Evolutionary conservation across 441 rosid species (phyloP).

Genomic region (Pelargonium exstipulatum): DNA sequence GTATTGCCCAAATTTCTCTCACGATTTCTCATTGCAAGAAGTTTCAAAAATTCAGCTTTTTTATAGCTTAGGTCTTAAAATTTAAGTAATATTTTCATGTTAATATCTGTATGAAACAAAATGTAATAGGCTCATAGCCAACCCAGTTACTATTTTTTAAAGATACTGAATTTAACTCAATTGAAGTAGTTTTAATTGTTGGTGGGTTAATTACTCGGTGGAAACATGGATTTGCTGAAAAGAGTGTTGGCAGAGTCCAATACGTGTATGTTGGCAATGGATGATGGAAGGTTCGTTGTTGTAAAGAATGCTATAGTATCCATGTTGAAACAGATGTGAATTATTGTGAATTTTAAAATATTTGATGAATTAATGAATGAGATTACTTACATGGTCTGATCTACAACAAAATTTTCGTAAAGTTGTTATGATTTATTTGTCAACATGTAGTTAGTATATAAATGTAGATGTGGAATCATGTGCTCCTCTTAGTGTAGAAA

Average conservation of each 20-base stretch:
- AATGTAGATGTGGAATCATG: background rate
- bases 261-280: background rate
- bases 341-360: background rate
- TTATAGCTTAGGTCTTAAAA: background rate
- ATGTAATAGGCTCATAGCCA: too few relatives aligned
- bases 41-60: background rate
- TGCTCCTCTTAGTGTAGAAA: background rate
- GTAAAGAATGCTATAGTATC: background rate
- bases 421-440: too few relatives aligned
- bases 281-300: background rate
- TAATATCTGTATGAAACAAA: too few relatives aligned
- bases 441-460: background rate
- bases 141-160: too few relatives aligned
- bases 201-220: background rate
- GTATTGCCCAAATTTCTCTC: constrained; percentile 30
- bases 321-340: background rate
- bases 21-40: background rate
- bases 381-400: too few relatives aligned
- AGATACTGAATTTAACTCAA: too few relatives aligned
- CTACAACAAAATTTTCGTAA: too few relatives aligned
- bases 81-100: too few relatives aligned
- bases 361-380: too few relatives aligned
- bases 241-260: background rate
- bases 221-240: background rate
- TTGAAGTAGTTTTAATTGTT: background rate